Conservation (phyloP, 2,329 filamentous ascomycete genomes). For the Xylariaceae sp. region DNA sequence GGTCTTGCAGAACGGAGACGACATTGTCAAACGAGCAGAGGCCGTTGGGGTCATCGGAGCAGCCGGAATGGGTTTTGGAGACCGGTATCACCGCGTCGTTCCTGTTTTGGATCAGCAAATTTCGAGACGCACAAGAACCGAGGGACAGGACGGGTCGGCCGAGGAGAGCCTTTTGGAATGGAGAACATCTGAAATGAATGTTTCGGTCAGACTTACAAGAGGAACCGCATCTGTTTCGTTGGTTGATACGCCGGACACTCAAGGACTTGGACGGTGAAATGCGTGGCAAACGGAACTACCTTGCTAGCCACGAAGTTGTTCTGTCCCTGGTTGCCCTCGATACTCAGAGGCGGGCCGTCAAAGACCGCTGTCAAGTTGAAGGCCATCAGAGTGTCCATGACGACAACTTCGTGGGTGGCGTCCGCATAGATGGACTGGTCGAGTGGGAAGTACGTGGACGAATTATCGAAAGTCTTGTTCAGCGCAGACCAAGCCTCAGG, state of each 20-base stretch:
- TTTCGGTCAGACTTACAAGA: constrained; percentile 24
- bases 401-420: constrained; percentile 38
- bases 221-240: constrained; percentile 29
- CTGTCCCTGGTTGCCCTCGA: constrained; percentile 12
- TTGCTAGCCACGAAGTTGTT: constrained; percentile 28
- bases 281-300: constrained; percentile 27
- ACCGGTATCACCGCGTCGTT: constrained; percentile 30
- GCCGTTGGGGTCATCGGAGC: constrained; percentile 21
- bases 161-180: too few species aligned
- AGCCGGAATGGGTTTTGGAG: constrained; percentile 23
- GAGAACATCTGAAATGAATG: neutral
- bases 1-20: constrained; percentile 23
- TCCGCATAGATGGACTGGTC: constrained; percentile 38
- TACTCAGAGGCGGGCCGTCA: constrained; percentile 22
- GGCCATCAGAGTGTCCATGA: constrained; percentile 26
- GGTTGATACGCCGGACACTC: constrained; percentile 27
- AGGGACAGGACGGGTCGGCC: too few species aligned
- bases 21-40: constrained; percentile 30
- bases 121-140: too few species aligned
- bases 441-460: constrained; percentile 37
- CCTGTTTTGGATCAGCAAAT: constrained; percentile 7
- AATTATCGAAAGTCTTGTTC: constrained; percentile 33
- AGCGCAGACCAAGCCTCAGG: constrained; percentile 24
- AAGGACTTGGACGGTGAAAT: constrained; percentile 29
- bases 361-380: constrained; percentile 30